phyloP scores from a whole-genome alignment of 352 stramenopile species.

The Pythium pyrilobum region DNA sequence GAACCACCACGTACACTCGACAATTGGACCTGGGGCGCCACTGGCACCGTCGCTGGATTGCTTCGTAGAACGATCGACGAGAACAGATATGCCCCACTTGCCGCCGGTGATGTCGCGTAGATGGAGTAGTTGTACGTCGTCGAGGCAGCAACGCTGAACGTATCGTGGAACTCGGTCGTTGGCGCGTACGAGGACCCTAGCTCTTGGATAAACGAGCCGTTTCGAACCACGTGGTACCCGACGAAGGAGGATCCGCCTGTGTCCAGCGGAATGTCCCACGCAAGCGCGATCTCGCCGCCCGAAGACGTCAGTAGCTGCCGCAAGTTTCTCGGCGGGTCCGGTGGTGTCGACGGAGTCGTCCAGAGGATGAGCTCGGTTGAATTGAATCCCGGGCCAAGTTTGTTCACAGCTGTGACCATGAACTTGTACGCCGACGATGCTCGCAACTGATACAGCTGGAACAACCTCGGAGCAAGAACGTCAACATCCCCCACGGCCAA shows the following conservation, averaged over 20 bases:
- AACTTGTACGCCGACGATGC: conserved; percentile 29
- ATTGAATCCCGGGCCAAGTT: conserved; percentile 28
- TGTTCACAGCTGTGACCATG: conserved; percentile 33
- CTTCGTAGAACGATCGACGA: conserved; percentile 20
- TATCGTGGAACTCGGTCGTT: conserved; percentile 23
- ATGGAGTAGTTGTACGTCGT: conserved; percentile 39
- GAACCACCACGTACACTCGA: conserved; percentile 25
- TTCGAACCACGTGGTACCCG: conserved; percentile 36
- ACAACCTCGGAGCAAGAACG: neutral
- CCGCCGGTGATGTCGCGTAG: conserved; percentile 24
- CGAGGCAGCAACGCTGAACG: conserved; percentile 18
- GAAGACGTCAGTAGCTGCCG: conserved; percentile 25
- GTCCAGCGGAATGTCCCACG: conserved; percentile 37
- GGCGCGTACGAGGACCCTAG: neutral
- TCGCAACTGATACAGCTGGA: conserved; percentile 25
- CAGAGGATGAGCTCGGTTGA: conserved; percentile 24
- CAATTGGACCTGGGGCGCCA: conserved; percentile 10
- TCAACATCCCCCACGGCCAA: conserved; percentile 9
- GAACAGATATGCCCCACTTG: neutral
- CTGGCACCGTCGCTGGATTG: conserved; percentile 10
- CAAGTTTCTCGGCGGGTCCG: conserved; percentile 27
- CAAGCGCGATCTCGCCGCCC: conserved; percentile 31
- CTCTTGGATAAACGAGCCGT: conserved; percentile 15
- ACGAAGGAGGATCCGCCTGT: conserved; percentile 29
- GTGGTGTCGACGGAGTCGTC: conserved; percentile 26